Conservation (phyloP, 179 eudicot genomes). For the Amaranthus tricolor region DNA sequence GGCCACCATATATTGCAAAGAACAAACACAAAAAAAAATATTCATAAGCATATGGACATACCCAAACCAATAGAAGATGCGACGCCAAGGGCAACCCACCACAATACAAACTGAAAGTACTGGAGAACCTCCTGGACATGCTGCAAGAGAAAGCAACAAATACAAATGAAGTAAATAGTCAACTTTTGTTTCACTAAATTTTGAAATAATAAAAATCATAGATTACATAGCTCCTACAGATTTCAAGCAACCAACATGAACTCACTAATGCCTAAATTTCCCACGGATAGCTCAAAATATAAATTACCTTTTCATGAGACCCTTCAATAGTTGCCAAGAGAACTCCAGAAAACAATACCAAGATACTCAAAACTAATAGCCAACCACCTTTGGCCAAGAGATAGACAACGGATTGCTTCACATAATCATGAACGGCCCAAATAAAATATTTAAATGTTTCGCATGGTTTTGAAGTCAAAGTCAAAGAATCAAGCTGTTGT, state of each 20-base stretch:
- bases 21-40: neutral
- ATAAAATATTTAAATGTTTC: slow-evolving; percentile 69
- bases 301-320: slow-evolving; percentile 82
- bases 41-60: slow-evolving; percentile 32
- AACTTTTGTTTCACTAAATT: neutral
- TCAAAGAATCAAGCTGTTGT: slow-evolving; percentile 70
- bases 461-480: slow-evolving; percentile 64
- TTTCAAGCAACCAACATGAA: neutral
- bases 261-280: neutral
- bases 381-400: slow-evolving; percentile 64
- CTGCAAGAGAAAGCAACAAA: slow-evolving; percentile 44
- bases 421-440: slow-evolving; percentile 60
- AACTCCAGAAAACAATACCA: slow-evolving; percentile 37
- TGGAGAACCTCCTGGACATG: slow-evolving; percentile 67
- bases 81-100: slow-evolving; percentile 98
- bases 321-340: slow-evolving; percentile 62
- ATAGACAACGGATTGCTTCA: slow-evolving; percentile 52
- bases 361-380: slow-evolving; percentile 51
- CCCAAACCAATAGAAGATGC: slow-evolving; percentile 99
- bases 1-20: neutral
- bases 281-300: neutral
- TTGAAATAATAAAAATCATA: neutral
- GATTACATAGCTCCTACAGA: neutral
- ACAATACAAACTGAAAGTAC: slow-evolving; percentile 70
- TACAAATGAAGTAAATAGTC: neutral